These are phyloP conservation scores for Ophiocordyceps polyrhachis-furcata DNA, from an alignment of 2,329 filamentous ascomycete genomes.

Conservation along the genomic window DNA sequence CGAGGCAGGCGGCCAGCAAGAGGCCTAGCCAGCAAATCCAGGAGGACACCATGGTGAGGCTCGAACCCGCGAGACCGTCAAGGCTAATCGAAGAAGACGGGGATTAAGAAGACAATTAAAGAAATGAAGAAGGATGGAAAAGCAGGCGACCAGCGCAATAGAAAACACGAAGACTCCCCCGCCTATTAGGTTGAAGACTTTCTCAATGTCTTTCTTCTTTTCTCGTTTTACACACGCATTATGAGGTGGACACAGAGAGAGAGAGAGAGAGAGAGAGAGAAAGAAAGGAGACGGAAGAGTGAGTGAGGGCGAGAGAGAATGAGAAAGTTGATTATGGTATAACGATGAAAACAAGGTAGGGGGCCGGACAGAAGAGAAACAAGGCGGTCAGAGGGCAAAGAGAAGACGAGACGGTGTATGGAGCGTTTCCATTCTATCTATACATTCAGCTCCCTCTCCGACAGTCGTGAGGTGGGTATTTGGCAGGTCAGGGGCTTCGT, in stretches of 20 bases:
- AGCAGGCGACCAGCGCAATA: slow-evolving; percentile 9
- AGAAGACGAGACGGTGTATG: neutral
- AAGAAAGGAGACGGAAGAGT: neutral
- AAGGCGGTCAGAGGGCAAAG: neutral
- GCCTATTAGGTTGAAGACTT: neutral
- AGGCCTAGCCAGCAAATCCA: neutral
- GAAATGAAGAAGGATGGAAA: neutral
- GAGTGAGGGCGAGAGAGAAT: neutral
- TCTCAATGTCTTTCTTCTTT: neutral
- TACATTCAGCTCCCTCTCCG: neutral
- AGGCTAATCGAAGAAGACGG: neutral
- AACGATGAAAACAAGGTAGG: neutral
- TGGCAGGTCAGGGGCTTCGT: neutral
- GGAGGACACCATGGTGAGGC: neutral
- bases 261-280: neutral
- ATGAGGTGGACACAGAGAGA: neutral
- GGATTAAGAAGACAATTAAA: neutral
- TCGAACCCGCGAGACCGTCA: neutral
- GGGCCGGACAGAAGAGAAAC: neutral
- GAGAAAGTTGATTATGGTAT: neutral
- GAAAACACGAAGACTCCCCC: slow-evolving; percentile 6
- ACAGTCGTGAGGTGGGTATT: neutral
- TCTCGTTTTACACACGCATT: too few relatives aligned
- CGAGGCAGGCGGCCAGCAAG: neutral
- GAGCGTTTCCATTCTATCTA: neutral